Percentiles rank a stretch among this genome's conserved stretches.
These are phyloP conservation scores for Auxenochlorella protothecoides DNA, from an alignment of 139 green algal genomes.

Conservation along the genomic window DNA sequence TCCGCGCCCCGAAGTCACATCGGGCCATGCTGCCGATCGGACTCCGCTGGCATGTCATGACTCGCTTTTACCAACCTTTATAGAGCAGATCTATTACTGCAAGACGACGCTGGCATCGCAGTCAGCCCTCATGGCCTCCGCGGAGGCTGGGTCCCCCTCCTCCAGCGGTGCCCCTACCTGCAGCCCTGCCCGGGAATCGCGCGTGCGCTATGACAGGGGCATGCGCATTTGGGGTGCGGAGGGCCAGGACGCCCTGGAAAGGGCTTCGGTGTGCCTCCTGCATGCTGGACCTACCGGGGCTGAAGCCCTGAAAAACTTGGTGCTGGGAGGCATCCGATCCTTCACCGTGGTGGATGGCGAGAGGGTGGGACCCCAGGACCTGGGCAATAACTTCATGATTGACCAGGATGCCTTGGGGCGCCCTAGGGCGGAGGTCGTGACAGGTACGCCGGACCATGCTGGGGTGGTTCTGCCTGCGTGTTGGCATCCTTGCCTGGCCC, in stretches of 20 bases:
- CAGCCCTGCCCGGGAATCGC: not conserved
- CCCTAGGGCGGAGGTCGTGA: slow-evolving; percentile 33
- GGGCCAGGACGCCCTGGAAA: slow-evolving; percentile 65
- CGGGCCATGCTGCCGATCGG: too few relatives aligned
- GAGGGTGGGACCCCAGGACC: slow-evolving; percentile 57
- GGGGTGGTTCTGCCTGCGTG: not conserved
- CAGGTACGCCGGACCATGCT: not conserved
- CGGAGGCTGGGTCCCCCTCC: not conserved
- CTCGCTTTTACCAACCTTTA: too few relatives aligned
- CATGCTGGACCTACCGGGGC: slow-evolving; percentile 57
- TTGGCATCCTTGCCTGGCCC: not conserved
- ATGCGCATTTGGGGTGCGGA: slow-evolving; percentile 81
- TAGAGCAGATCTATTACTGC: too few relatives aligned
- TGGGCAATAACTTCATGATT: slow-evolving; percentile 96
- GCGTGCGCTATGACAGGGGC: slow-evolving; percentile 73
- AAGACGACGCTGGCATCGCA: too few relatives aligned
- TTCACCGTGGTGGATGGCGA: slow-evolving; percentile 89
- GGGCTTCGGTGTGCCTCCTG: slow-evolving; percentile 55
- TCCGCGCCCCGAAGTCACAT: too few relatives aligned
- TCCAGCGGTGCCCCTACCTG: not conserved
- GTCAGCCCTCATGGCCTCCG: too few relatives aligned
- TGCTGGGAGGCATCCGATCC: slow-evolving; percentile 84
- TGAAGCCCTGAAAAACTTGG: slow-evolving; percentile 94
- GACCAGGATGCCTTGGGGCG: slow-evolving; percentile 41
- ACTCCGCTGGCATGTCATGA: too few relatives aligned